A percentile compares a stretch with the other conserved stretches of the same genome.
These are phyloP conservation scores for Ceratocystis variospora DNA, from an alignment of 2,329 filamentous ascomycete species.

Conservation along the genomic window DNA sequence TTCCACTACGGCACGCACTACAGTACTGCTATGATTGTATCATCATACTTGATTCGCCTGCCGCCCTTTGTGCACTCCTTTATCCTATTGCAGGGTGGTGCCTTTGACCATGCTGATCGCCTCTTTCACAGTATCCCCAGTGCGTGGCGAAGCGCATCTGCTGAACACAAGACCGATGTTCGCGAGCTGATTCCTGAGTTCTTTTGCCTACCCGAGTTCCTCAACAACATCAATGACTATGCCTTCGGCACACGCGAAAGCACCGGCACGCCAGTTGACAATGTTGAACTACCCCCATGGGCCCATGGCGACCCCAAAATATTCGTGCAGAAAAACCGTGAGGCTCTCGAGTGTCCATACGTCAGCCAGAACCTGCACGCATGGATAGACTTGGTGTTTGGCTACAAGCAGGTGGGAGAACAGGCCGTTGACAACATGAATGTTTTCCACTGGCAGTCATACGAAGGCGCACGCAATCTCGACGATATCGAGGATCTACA, in stretches of 20 bases:
- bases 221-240: constrained; percentile 87
- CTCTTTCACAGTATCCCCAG: constrained; percentile 87
- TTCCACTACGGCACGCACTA: constrained; percentile 99
- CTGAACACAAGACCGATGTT: constrained; percentile 84
- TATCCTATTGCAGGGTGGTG: constrained; percentile 83
- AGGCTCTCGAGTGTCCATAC: constrained; percentile 84
- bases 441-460: constrained; percentile 91
- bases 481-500: constrained; percentile 82
- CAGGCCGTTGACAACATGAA: constrained; percentile 83
- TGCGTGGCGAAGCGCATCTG: constrained; percentile 81
- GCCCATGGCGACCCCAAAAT: constrained; percentile 91
- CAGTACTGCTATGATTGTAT: constrained; percentile 97
- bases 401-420: constrained; percentile 84
- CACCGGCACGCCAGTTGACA: constrained; percentile 62
- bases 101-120: constrained; percentile 88
- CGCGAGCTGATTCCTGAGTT: constrained; percentile 93
- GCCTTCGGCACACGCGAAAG: constrained; percentile 85
- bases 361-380: constrained; percentile 80
- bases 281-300: constrained; percentile 86
- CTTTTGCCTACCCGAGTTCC: constrained; percentile 88
- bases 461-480: constrained; percentile 82
- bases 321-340: constrained; percentile 90
- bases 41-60: constrained; percentile 85
- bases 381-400: constrained; percentile 95
- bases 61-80: constrained; percentile 96